Conservation (phyloP, 2,329 filamentous ascomycete genomes). For the Colletotrichum sp. region DNA sequence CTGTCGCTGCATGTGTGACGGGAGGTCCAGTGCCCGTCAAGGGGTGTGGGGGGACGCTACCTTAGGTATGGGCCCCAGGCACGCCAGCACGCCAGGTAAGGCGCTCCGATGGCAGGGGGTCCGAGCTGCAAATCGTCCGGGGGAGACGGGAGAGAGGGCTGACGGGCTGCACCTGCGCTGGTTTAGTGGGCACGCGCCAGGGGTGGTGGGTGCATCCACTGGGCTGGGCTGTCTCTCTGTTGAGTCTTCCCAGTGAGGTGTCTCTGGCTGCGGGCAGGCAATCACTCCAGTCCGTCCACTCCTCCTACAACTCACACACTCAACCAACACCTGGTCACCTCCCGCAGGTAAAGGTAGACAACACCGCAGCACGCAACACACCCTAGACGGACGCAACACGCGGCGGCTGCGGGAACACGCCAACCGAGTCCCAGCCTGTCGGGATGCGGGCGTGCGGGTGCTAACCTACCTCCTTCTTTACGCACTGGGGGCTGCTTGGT, state of each 20-base stretch:
- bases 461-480: neutral
- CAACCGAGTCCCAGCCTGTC: constrained; percentile 9
- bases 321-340: neutral
- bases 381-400: neutral
- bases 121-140: neutral
- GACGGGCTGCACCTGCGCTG: neutral
- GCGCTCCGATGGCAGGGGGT: neutral
- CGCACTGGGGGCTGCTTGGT: neutral
- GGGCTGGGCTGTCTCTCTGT: too few relatives aligned
- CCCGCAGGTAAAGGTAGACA: neutral
- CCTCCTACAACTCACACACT: neutral
- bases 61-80: neutral
- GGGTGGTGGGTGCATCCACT: neutral
- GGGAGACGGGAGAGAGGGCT: neutral
- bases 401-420: neutral
- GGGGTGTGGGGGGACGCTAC: neutral
- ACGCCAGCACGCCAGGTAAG: neutral
- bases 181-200: neutral
- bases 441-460: constrained; percentile 7
- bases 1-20: neutral
- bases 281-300: neutral
- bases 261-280: neutral
- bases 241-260: too few relatives aligned
- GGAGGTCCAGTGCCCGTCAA: neutral
- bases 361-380: neutral